Base-by-base conservation (phyloP, 352 stramenopile species). In the Blastocystis hominis region DNA sequence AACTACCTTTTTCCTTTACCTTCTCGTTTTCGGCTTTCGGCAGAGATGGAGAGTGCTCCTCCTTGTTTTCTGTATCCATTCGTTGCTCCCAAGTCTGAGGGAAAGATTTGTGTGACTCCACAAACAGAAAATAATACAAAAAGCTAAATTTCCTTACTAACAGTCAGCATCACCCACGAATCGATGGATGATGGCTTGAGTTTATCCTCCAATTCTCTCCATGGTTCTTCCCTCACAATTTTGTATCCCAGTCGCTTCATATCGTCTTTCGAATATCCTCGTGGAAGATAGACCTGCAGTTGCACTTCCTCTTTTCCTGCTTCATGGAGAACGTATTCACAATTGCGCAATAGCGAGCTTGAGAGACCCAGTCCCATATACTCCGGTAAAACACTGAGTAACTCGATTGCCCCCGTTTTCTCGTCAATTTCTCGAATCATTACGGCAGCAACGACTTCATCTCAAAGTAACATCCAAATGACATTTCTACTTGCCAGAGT, bases 341-440 rank as follows among this genome's bases (percentile, higher is more conserved):
- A 62, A 10, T 80, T 34, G 10, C 47, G 44, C 30, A 80, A 3
- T 20, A 80, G 70, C 9, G 40, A 42, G 34, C 70, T 80, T 2
- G 70, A 80, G 1, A 80, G 44, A 0, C 70, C 70, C 30, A 80
- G 54, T 15, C 70, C 70, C 70, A 80, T 80, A 47, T 80, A 80
- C 54, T 80, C 70, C 3, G 70, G 70, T 36, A 80, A 30, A 54
- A 80, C 47, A 64, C 70, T 80, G 4, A 80, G 34, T 47, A 80
- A 50, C 20, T 80, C 70, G 1, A 80, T 56, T 5, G 10, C 13
- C 4, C 70, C 70, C 7, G 17, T 66, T 17, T 46, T 44, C 34
- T 30, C 34, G 54, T 36, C 38, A 17, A 34, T 62, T n/a, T 66
- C 30, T 7, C 70, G 24, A 20, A 80, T 62, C 4, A 80, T 46